Base-by-base conservation (phyloP, 345 rosid species). In the Garcia nutans region DNA sequence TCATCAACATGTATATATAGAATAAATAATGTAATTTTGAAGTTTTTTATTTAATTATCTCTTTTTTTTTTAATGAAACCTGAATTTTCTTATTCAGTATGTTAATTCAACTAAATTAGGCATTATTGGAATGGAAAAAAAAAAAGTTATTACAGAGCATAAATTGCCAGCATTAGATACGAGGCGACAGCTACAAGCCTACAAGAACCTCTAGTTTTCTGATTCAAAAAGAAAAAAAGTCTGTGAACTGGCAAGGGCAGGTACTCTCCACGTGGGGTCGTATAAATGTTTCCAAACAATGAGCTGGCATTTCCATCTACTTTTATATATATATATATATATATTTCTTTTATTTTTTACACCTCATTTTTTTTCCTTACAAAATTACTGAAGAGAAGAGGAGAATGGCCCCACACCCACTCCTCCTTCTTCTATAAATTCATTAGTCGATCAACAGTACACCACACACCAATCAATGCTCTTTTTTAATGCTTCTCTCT, bases 231-330 rank as follows among this genome's bases (percentile, higher is more conserved):
- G 2, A 28, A 28, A 28, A 28, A 28, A 28, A 28, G 70, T 80
- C 83, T 74, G 68, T 85, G 85, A 84, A 87, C 88, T 87, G 90
- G 87, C 88, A 77, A 77, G 49, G 89, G 86, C 87, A 77, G 57
- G 71, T 69, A 56, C 68, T 68, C 64, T 79, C 81, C 89, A 89
- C 86, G 84, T 80, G 87, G 87, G 87, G 79, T 76, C 83, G 22
- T 68, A 24, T 81, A 79, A 59, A 73, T 78, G 67, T 16, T 57
- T 24, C 59, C 54, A 64, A 68, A 67, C 64, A n/a, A 78, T 83
- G 87, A 87, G 88, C 88, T 87, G 88, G 78, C 50, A 73, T 60
- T 37, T 82, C 76, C 83, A 81, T 65, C 63, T 52, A 55, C 79
- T 69, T 78, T 67, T 65, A 58, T 31, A 31, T 31, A 31, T 31